Evolutionary conservation across 257 asterid species (phyloP).

Genomic region (Scutellaria barbata): DNA sequence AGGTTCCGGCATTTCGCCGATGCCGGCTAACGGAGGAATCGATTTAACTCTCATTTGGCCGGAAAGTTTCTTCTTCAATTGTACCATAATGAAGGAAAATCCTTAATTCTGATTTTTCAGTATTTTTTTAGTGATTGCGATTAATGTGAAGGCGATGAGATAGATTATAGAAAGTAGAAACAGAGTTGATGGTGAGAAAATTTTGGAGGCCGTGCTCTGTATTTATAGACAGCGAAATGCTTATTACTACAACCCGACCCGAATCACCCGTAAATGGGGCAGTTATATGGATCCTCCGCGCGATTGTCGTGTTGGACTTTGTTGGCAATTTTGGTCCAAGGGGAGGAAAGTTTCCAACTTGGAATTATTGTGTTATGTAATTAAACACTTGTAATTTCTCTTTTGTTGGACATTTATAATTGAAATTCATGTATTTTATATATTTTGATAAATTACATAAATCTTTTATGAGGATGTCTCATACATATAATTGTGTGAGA

Average conservation of each 20-base stretch:
- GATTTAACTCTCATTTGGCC: slow-evolving; percentile 38
- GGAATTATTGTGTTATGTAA: no score
- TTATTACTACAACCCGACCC: slow-evolving; percentile 27
- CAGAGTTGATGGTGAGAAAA: neutral
- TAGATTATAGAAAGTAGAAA: no score
- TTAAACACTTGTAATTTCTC: no score
- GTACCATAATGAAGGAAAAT: slow-evolving; percentile 40
- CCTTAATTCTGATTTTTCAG: neutral
- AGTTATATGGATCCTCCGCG: slow-evolving; percentile 17
- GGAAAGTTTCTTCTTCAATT: slow-evolving; percentile 46
- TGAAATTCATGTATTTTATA: no score
- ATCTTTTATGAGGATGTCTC: no score
- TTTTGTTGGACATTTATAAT: no score
- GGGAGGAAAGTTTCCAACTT: neutral
- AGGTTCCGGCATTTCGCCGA: slow-evolving; percentile 54
- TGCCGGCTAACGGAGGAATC: slow-evolving; percentile 34
- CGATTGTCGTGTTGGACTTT: slow-evolving; percentile 19
- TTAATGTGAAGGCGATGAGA: neutral
- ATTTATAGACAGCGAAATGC: slow-evolving; percentile 33
- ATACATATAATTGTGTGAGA: no score
- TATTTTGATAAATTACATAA: no score
- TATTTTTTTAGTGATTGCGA: neutral
- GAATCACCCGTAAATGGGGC: slow-evolving; percentile 1
- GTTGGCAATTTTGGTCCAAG: slow-evolving; percentile 31
- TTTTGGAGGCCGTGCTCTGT: neutral